A percentile compares a stretch with the other conserved stretches of the same genome.
Conservation (phyloP, 2,329 filamentous ascomycete genomes). For the Escovopsis sp. region DNA sequence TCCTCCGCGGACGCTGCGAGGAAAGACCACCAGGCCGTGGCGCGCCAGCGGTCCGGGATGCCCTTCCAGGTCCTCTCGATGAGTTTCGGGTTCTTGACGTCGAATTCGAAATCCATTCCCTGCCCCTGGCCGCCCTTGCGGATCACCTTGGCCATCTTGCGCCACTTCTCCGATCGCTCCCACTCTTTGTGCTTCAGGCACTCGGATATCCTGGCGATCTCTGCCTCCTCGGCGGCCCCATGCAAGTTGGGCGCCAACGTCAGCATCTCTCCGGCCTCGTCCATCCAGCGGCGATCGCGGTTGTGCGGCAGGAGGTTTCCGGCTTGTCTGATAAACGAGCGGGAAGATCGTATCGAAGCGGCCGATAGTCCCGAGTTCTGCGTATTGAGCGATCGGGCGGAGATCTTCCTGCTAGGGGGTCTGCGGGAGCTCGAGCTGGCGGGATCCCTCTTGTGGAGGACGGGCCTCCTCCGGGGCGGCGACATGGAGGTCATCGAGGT, state of each 20-base stretch:
- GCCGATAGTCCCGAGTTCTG: slow-evolving; percentile 38
- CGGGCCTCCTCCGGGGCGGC: slow-evolving; percentile 30
- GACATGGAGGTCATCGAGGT: slow-evolving; percentile 17
- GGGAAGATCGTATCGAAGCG: slow-evolving; percentile 36
- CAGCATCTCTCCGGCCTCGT: slow-evolving; percentile 54
- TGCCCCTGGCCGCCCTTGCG: slow-evolving; percentile 38
- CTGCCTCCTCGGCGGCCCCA: slow-evolving; percentile 40
- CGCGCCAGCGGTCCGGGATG: slow-evolving; percentile 89
- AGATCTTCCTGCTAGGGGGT: slow-evolving; percentile 38
- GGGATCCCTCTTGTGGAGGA: slow-evolving; percentile 24
- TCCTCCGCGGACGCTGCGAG: slow-evolving; percentile 61
- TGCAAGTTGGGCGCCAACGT: slow-evolving; percentile 42
- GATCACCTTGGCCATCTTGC: slow-evolving; percentile 47
- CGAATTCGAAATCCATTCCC: slow-evolving; percentile 62
- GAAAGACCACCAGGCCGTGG: slow-evolving; percentile 90
- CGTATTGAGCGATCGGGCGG: slow-evolving; percentile 43
- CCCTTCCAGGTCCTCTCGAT: slow-evolving; percentile 94
- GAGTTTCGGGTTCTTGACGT: slow-evolving; percentile 67
- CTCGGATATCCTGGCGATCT: slow-evolving; percentile 36
- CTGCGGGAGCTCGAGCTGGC: slow-evolving; percentile 23
- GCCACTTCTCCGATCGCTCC: slow-evolving; percentile 51
- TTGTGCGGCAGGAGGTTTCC: slow-evolving; percentile 47
- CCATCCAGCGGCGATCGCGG: slow-evolving; percentile 44
- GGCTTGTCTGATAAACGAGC: slow-evolving; percentile 41
- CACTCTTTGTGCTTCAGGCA: slow-evolving; percentile 48